Evolutionary conservation across 1,139 yeast species (phyloP), one percentile per base, ranked within the genome.

Genomic region (Geotrichum fermentans): DNA sequence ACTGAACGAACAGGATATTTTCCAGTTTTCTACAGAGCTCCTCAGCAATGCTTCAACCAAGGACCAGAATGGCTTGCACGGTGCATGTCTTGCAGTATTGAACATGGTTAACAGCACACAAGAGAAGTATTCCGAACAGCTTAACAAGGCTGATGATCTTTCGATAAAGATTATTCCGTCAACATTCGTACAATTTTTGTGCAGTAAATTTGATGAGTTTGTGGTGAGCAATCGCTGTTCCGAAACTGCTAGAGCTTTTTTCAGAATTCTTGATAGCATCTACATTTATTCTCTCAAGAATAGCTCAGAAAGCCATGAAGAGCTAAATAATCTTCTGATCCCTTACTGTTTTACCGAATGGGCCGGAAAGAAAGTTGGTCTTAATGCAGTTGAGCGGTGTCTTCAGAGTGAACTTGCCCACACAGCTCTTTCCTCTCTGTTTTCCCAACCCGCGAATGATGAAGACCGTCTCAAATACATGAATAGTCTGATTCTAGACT

Each of bases 51-150:
- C 58, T 11, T 33, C 38, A 1, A 54, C 62, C 33, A 16, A 35
- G 20, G 40, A 48, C 37, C 75, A 72, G 45, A 83, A 84, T 58
- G 65, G 64, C 40, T 58, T 73, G 0, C 94, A 84, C 61, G 94
- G 94, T 1, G 61, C 65, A 14, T 61, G 81, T 13, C 56, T 82
- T 38, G 79, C 84, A 7, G 64, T 71, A 24, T 33, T 43, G 26
- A 52, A 52, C 30, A 52, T 52, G 34, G 40, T 49, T 18, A 11
- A 26, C 21, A 28, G 41, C 13, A 37, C 30, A n/a, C 40, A 45
- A 20, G 52, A 51, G 34, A 37, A 42, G 11, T 34, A 26, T 28
- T 29, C 36, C 1, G 49, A 51, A 16, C 14, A 33, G 5, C n/a
- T 32, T 14, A n/a, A 20, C 14, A 55, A 59, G 64, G 26, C 50